phyloP scores from a whole-genome alignment of 129 eudicot genomes.

The Flaveria ramosissima region DNA sequence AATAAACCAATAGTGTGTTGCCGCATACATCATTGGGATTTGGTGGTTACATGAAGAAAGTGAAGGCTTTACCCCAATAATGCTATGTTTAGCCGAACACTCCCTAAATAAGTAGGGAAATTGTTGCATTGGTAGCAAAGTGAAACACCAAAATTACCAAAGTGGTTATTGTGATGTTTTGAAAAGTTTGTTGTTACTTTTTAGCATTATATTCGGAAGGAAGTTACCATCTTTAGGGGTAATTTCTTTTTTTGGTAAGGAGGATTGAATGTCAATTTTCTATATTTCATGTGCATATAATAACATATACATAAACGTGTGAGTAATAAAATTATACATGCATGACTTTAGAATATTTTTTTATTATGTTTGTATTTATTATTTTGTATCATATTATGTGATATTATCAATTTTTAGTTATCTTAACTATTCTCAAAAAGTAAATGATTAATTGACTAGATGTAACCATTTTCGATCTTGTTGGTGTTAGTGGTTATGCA shows the following conservation, averaged over 20 bases:
- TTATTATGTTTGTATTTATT: too few species aligned
- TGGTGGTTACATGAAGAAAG: conserved; percentile 26
- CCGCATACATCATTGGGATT: conserved; percentile 31
- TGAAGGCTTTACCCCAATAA: conserved; percentile 18
- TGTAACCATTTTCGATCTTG: not conserved
- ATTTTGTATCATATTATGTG: too few species aligned
- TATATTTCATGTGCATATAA: not conserved
- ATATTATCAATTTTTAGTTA: too few species aligned
- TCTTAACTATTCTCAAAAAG: too few species aligned
- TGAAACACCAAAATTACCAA: conserved; percentile 25
- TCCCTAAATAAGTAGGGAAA: not conserved
- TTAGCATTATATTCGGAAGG: conserved; percentile 20
- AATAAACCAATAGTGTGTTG: conserved; percentile 9
- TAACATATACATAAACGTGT: not conserved
- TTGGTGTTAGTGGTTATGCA: too few species aligned
- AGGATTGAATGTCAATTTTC: not conserved
- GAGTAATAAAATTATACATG: not conserved
- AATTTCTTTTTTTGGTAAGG: not conserved
- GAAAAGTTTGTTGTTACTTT: not conserved
- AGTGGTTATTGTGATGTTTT: conserved; percentile 16
- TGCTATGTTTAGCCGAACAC: conserved; percentile 31
- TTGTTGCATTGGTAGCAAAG: conserved; percentile 6
- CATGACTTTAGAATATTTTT: not conserved
- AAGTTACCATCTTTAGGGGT: conserved; percentile 26
- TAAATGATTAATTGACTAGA: too few species aligned